These are phyloP conservation scores for Chytridium lagenaria DNA, from an alignment of 371 early-diverging fungal species.

Conservation along the genomic window DNA sequence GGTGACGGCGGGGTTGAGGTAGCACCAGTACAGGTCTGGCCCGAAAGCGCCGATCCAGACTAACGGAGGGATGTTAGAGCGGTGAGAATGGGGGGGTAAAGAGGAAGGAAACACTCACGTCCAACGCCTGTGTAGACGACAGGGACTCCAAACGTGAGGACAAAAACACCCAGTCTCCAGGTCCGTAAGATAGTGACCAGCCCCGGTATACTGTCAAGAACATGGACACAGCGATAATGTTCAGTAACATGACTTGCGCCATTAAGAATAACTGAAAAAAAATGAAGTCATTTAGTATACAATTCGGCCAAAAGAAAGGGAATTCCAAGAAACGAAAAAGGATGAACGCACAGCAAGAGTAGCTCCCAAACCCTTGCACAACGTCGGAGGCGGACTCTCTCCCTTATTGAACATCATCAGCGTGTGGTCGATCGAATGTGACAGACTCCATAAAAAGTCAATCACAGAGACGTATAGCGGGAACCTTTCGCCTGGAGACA, in stretches of 20 bases:
- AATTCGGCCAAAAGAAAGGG: neutral
- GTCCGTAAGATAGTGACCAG: conserved; percentile 5
- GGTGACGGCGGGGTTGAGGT: neutral
- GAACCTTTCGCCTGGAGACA: conserved; percentile 12
- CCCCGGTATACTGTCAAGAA: conserved; percentile 18
- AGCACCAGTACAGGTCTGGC: conserved; percentile 26
- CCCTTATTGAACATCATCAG: conserved; percentile 6
- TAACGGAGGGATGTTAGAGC: neutral
- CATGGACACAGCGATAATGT: conserved; percentile 22
- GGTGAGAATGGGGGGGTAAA: neutral
- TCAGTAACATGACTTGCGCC: conserved; percentile 17
- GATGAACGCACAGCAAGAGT: neutral
- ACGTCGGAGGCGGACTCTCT: neutral
- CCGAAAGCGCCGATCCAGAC: conserved; percentile 20
- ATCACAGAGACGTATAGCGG: conserved; percentile 15
- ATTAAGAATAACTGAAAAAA: conserved; percentile 9
- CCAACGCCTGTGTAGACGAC: neutral
- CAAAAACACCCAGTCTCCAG: conserved; percentile 18
- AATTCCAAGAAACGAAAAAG: neutral
- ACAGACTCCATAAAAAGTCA: conserved; percentile 10
- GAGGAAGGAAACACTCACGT: neutral
- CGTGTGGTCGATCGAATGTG: conserved; percentile 12
- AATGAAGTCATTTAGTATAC: too few relatives aligned
- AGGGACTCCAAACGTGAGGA: conserved; percentile 18
- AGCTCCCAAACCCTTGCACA: conserved; percentile 2